Evolutionary conservation across 768 basidiomycete species (phyloP).

Genomic region (Termitomyces eurrhizus): DNA sequence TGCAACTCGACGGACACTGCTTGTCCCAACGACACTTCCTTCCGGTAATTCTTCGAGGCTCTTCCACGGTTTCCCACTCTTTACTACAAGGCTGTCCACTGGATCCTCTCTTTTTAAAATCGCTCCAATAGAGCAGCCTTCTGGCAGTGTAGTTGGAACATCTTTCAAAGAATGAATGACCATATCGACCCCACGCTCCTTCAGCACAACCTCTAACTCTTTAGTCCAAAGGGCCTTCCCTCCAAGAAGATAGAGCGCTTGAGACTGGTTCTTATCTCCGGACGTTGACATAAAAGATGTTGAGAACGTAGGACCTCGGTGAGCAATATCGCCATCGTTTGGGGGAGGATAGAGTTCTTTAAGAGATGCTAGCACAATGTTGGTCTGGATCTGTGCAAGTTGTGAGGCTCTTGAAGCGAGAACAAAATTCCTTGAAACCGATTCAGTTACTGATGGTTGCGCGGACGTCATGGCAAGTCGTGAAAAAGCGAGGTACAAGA

Average conservation of each 20-base stretch:
- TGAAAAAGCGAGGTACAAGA: background rate
- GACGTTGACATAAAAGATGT: conserved; percentile 57
- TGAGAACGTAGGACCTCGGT: conserved; percentile 32
- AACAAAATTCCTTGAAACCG: conserved; percentile 49
- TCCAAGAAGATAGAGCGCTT: conserved; percentile 81
- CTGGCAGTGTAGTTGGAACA: conserved; percentile 83
- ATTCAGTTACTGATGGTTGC: conserved; percentile 3
- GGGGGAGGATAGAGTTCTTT: conserved; percentile 48
- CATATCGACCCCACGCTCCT: conserved; percentile 75
- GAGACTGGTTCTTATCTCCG: conserved; percentile 89
- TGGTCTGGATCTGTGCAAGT: conserved; percentile 88
- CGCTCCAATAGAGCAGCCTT: conserved; percentile 81
- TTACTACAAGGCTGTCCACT: conserved; percentile 85
- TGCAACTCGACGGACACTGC: conserved; percentile 89
- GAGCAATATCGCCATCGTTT: conserved; percentile 8
- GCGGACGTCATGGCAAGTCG: conserved; percentile 12
- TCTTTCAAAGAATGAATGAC: conserved; percentile 94
- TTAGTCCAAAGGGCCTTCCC: conserved; percentile 97
- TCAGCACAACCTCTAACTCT: conserved; percentile 86
- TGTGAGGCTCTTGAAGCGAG: conserved; percentile 86
- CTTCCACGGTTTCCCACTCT: conserved; percentile 64
- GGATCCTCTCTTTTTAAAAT: conserved; percentile 87
- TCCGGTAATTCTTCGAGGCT: conserved; percentile 78
- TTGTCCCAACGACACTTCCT: conserved; percentile 92
- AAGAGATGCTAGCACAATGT: conserved; percentile 68